Conservation (phyloP, 257 asterid genomes). For the Ilex asprella region DNA sequence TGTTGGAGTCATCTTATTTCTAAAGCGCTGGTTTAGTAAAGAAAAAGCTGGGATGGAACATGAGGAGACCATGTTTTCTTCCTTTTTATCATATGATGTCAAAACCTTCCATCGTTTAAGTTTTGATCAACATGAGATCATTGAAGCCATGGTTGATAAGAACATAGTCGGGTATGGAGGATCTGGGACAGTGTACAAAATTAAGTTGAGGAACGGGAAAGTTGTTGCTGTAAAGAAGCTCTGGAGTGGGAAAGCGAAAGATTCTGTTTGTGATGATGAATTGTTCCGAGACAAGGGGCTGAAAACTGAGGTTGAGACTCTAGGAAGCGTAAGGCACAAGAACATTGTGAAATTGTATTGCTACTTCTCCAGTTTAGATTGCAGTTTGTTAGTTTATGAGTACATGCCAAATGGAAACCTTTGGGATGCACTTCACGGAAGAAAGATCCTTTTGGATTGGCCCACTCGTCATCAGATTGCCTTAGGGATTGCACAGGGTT, state of each 20-base stretch:
- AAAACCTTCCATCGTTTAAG: conserved; percentile 1
- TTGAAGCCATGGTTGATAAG: conserved; percentile 3
- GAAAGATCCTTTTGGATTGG: background rate
- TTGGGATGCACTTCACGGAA: conserved; percentile 1
- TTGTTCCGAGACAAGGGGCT: background rate
- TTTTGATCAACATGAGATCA: background rate
- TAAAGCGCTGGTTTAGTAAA: background rate
- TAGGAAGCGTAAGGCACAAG: conserved; percentile 4
- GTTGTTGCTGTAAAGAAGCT: background rate
- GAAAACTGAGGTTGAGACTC: conserved; percentile 1
- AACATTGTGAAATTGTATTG: background rate
- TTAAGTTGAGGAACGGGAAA: background rate
- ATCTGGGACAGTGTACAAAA: conserved; percentile 1
- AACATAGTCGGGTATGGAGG: conserved; percentile 5
- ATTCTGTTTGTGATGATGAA: background rate
- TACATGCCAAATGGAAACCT: conserved; percentile 4
- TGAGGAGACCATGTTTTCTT: background rate
- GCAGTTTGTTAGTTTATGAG: background rate
- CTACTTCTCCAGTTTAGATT: background rate
- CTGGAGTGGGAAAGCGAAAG: background rate
- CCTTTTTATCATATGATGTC: background rate
- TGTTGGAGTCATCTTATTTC: background rate
- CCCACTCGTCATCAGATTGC: conserved; percentile 5
- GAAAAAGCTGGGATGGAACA: background rate
- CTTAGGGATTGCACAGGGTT: background rate